Evolutionary conservation across 2,329 filamentous ascomycete genomes (phyloP).

Genomic region (Blumeria hordei): DNA sequence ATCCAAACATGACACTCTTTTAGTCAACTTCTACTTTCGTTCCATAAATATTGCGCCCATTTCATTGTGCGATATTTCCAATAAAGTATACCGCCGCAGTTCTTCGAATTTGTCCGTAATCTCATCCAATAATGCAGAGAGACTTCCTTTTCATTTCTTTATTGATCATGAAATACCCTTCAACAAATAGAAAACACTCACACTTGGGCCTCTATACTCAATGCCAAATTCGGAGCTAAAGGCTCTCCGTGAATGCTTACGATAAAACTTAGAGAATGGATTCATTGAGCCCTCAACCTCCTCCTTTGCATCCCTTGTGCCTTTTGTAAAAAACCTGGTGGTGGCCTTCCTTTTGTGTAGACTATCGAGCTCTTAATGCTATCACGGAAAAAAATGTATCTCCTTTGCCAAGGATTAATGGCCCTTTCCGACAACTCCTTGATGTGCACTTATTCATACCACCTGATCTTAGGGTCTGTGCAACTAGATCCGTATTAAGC

Average conservation of each 20-base stretch:
- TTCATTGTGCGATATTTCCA: too few species aligned
- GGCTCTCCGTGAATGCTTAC: neutral
- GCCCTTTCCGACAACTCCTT: neutral
- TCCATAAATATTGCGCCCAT: too few species aligned
- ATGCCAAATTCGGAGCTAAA: neutral
- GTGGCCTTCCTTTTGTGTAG: neutral
- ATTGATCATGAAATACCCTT: neutral
- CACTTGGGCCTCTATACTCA: neutral
- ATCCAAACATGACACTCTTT: too few species aligned
- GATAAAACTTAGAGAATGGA: constrained; percentile 2
- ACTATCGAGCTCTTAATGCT: neutral
- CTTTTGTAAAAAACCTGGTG: neutral
- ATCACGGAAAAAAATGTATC: neutral
- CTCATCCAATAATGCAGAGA: neutral
- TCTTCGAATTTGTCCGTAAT: neutral
- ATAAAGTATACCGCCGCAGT: neutral
- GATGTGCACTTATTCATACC: neutral
- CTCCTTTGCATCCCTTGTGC: neutral
- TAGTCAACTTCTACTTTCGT: too few species aligned
- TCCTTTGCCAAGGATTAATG: neutral
- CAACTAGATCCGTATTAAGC: neutral
- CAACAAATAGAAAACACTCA: neutral
- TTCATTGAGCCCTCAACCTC: neutral
- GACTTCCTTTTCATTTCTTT: neutral
- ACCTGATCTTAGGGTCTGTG: neutral